Base-by-base conservation (phyloP, 2,329 filamentous ascomycete species). In the Neospermospora avenae region DNA sequence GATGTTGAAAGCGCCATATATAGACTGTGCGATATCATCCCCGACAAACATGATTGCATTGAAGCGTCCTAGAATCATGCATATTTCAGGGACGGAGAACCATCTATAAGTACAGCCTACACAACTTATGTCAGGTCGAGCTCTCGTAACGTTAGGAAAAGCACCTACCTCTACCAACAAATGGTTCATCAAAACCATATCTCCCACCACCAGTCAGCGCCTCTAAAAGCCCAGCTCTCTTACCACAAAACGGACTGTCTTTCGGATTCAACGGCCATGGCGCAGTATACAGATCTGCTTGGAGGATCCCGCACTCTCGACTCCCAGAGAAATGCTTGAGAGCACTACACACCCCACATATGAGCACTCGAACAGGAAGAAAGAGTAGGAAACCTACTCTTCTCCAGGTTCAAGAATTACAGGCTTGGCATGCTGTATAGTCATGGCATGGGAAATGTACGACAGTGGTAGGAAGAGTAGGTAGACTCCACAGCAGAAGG, bases 1-100 rank as follows among this genome's bases (percentile, higher is more conserved):
- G 48, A 78, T 74, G 63, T 78, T 78, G 63, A 79, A 73, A 25
- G 74, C 76, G n/a, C 73, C 72, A 64, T 79, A 79, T 48, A 77
- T 71, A 39, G 73, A 69, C 54, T 72, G 70, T 16, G 77, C 68
- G 31, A 72, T 67, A 44, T 74, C 68, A 58, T 79, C 77, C 24
- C 77, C 77, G 45, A 78, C 62, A 58, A 79, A 79, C 18, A 74
- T 62, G 5, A 79, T 60, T 18, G 70, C 68, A 49, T 76, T 74
- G 61, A 78, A 78, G 41, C 75, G 73, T 56, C 74, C 72, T 25
- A 79, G 70, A 20, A 78, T 77, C 67, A 76, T 75, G 65, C 77
- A 79, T 45, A 77, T 75, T 58, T 79, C 75, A 8, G 67, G 58
- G 3, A 72, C 70, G 7, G 72, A 69, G 61, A 75, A 78, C 77